Base-by-base conservation (phyloP, 2,329 filamentous ascomycete genomes). In the Chrysosporium queenslandicum region DNA sequence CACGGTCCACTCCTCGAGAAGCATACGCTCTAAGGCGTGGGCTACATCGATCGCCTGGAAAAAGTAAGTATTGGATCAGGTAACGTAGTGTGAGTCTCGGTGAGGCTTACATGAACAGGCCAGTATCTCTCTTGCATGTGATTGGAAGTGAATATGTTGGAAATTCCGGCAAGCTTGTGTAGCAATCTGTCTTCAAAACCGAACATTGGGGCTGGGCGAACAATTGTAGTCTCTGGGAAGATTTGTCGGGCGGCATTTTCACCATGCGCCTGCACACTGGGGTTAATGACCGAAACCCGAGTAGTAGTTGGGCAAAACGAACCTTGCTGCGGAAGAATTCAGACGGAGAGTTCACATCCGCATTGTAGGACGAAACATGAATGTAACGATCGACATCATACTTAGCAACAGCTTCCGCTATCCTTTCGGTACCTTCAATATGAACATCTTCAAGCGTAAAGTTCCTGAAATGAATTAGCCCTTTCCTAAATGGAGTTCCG, bases 361-460 rank as follows among this genome's bases (percentile, higher is more conserved):
- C 91, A 65, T 91, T 97, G 78, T 94, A 90, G 29, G 90, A 95
- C 8, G 92, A 98, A 61, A 98, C 83, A 63, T 98, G 92, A 59
- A 98, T 89, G 71, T 87, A 98, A 59, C 92, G 84, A 72, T 98
- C 92, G 60, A 96, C 82, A 64, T 98, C 91, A 72, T 98, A 98
- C 73, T 98, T 98, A 63, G 91, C 92, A 50, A 89, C 88, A 50
- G 92, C 89, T 67, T 95, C 88, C 47, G 81, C 87, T 63, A 98
- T 98, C 60, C 92, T 85, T 74, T 94, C 86, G 16, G 86, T 85
- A 57, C 91, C 89, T 68, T 95, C 89, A 36, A 97, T 81, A 64
- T 98, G 89, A 39, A 97, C 89, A 67, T 97, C 91, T 62, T 87
- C 85, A 56, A 95, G 77, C 53, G 85, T 81, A 71, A 96, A 98